Conservation (phyloP, 129 eudicot genomes). For the carrot (Daucus carota) region DH1_v3.0 NC_030385.2:3869001-3869500, state of each 20-base stretch:
- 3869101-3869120: conserved; percentile 6
- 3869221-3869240: conserved; percentile 83
- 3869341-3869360: conserved; percentile 1
- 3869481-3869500: not conserved
- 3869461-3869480: conserved; percentile 18
- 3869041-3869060: conserved; percentile 55
- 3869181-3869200: conserved; percentile 89
- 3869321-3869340: not conserved
- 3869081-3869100: not conserved
- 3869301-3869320: not conserved
- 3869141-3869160: conserved; percentile 68
- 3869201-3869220: conserved; percentile 86
- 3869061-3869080: conserved; percentile 6
- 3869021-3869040: conserved; percentile 86
- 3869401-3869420: conserved; percentile 98
- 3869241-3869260: conserved; percentile 96
- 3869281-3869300: conserved; percentile 61
- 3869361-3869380: conserved; percentile 50
- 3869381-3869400: conserved; percentile 71
- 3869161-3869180: conserved; percentile 73
- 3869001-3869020: conserved; percentile 89
- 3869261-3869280: conserved; percentile 69
- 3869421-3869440: conserved; percentile 90
- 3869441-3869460: conserved; percentile 96
- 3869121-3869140: conserved; percentile 34